Evolutionary conservation across 1,284 basidiomycete species (phyloP).

Genomic region (Rhodofomes roseus): DNA sequence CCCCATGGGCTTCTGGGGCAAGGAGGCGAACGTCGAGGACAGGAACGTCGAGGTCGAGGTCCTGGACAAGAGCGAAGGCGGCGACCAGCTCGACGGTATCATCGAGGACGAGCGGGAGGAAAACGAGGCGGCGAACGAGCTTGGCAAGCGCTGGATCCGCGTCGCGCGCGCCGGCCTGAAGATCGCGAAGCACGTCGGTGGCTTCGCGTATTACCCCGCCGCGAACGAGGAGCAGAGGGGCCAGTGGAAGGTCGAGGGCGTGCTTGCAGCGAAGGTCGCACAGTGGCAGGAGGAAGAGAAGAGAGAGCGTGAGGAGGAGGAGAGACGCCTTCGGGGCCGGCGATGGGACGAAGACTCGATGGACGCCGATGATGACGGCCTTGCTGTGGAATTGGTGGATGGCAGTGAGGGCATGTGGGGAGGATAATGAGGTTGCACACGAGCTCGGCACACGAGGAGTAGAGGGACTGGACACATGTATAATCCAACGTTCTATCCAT

Average conservation of each 20-base stretch:
- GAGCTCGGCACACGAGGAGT: too few species aligned
- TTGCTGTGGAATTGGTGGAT: slow-evolving; percentile 36
- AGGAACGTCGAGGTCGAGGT: slow-evolving; percentile 77
- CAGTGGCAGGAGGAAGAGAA: slow-evolving; percentile 69
- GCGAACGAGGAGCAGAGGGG: slow-evolving; percentile 42
- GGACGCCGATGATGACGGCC: slow-evolving; percentile 60
- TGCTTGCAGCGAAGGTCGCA: slow-evolving; percentile 65
- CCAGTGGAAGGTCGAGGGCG: slow-evolving; percentile 67
- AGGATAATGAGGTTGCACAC: too few species aligned
- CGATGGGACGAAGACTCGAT: slow-evolving; percentile 61
- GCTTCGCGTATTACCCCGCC: slow-evolving; percentile 53
- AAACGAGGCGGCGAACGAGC: slow-evolving; percentile 32
- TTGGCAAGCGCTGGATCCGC: slow-evolving; percentile 64
- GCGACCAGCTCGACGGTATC: slow-evolving; percentile 61
- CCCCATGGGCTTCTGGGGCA: slow-evolving; percentile 88
- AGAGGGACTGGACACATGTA: too few species aligned
- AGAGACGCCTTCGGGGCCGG: slow-evolving; percentile 53
- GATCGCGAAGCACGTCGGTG: slow-evolving; percentile 70
- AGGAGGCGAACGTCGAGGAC: slow-evolving; percentile 42
- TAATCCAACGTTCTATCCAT: too few species aligned
- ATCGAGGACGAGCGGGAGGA: slow-evolving; percentile 73
- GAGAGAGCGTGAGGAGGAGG: slow-evolving; percentile 63
- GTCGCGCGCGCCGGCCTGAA: slow-evolving; percentile 70
- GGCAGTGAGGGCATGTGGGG: slow-evolving; percentile 49
- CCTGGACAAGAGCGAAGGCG: slow-evolving; percentile 56